A percentile compares a stretch with the other conserved stretches of the same genome.
Conservation (phyloP, 228 moss, liverwort and hornwort genomes). For the Sphagnum magellanicum region DNA sequence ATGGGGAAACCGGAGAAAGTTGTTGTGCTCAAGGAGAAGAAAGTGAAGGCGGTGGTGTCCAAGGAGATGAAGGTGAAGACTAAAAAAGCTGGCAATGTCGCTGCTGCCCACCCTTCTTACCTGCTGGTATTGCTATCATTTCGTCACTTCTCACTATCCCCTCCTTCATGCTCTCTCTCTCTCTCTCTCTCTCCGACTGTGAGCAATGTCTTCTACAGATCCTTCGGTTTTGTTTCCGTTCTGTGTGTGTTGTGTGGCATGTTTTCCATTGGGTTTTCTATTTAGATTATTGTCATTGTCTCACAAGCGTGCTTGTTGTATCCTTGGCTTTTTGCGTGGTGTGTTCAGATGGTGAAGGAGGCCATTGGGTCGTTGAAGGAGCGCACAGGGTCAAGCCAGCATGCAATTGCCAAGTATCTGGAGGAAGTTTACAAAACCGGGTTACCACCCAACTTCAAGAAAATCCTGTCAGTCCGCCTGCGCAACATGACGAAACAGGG, state of each 20-base stretch:
- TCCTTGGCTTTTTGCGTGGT: background rate
- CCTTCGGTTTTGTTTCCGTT: too few relatives aligned
- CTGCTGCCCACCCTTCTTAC: constrained; percentile 58
- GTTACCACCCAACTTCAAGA: constrained; percentile 75
- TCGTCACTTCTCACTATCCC: background rate
- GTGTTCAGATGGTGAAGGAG: constrained; percentile 67
- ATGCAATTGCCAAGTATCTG: constrained; percentile 76
- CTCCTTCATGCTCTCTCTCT: too few relatives aligned
- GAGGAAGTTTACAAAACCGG: constrained; percentile 77
- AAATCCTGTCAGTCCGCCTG: constrained; percentile 54
- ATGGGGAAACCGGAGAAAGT: constrained; percentile 45
- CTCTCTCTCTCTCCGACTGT: too few relatives aligned
- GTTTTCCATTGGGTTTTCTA: background rate
- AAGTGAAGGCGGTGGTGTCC: constrained; percentile 39
- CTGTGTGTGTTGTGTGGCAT: too few relatives aligned
- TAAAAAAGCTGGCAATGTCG: constrained; percentile 17
- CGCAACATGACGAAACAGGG: constrained; percentile 64
- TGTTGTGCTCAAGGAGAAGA: constrained; percentile 43
- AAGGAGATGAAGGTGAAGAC: constrained; percentile 47
- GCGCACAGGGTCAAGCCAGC: constrained; percentile 63
- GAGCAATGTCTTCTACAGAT: too few relatives aligned
- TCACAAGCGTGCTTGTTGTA: too few relatives aligned
- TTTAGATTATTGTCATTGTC: background rate
- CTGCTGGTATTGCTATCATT: constrained; percentile 24
- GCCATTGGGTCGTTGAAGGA: constrained; percentile 79